A percentile compares a stretch with the other conserved stretches of the same genome.
Conservation (phyloP, 352 stramenopile species). For the Globisporangium middletonii region DNA sequence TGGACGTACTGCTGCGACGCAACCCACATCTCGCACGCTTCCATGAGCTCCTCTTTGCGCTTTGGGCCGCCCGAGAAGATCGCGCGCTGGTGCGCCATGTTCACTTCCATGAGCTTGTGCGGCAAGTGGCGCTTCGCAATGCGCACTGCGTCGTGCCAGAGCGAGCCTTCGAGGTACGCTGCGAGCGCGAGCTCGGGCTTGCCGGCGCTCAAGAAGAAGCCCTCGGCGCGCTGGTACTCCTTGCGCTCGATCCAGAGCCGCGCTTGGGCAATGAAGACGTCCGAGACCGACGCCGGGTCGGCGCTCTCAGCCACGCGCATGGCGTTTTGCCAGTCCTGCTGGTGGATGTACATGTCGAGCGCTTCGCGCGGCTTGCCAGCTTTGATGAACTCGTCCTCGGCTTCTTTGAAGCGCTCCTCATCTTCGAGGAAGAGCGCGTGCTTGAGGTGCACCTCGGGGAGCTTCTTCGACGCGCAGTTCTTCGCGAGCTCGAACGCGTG, state of each 20-base stretch:
- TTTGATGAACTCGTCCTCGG: constrained; percentile 90
- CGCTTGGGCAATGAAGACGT: constrained; percentile 91
- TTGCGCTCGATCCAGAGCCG: constrained; percentile 80
- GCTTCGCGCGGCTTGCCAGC: constrained; percentile 90
- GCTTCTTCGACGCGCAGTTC: constrained; percentile 79
- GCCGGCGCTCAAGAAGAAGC: constrained; percentile 88
- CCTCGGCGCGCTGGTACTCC: constrained; percentile 79
- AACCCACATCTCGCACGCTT: constrained; percentile 86
- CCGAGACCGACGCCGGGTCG: constrained; percentile 82
- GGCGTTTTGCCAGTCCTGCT: constrained; percentile 90
- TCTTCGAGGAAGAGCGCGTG: constrained; percentile 92
- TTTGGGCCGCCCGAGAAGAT: constrained; percentile 74
- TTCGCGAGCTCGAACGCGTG: constrained; percentile 90
- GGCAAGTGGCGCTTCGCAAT: constrained; percentile 89
- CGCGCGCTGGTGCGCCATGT: constrained; percentile 76
- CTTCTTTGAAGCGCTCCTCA: constrained; percentile 91
- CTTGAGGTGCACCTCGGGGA: constrained; percentile 91
- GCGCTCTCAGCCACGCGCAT: constrained; percentile 90
- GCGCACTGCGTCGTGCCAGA: constrained; percentile 88
- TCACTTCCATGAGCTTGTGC: constrained; percentile 90
- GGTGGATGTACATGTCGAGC: constrained; percentile 95
- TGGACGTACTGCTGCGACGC: constrained; percentile 85
- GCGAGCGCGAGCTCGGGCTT: constrained; percentile 89
- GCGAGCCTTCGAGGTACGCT: constrained; percentile 75
- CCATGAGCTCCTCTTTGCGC: constrained; percentile 76